Base-by-base conservation (phyloP, 2,329 filamentous ascomycete species). In the Penicillium fuscoglaucum region DNA sequence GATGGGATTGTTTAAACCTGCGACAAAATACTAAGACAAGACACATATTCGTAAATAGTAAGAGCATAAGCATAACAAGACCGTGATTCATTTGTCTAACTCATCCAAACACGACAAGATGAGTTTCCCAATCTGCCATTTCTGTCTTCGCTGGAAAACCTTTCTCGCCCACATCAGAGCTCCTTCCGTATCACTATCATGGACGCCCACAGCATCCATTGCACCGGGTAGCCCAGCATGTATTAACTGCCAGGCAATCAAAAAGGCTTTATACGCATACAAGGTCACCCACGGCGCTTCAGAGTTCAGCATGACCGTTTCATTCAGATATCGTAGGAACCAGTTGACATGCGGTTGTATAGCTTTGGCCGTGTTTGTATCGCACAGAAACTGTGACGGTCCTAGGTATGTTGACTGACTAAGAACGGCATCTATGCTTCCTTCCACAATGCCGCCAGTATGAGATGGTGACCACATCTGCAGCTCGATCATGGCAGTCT, bases 391-490 rank as follows among this genome's bases (percentile, higher is more conserved):
- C 31, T 73, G 69, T 39, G 64, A 67, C 1, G 72, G 68, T 0
- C 71, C 69, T 17, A 75, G 59, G 35, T 69, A 66, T 2, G 72
- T 71, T 10, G 69, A 68, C 31, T 74, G 72, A 9, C 62, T 67
- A 29, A 78, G 52, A 19, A 75, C 65, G 0, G 68, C 68, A 39
- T 78, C 74, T 48, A 79, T 69, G 29, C 69, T 76, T 12, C 68
- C 69, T 10, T 67, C 72, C 0, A 79, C 72, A 17, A 78, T 74
- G 0, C 76, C 76, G 3, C 70, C 68, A 0, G 75, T 78, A 54
- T 79, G 76, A 2, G 73, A 69, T 2, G 74, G 73, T 0, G 76
- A 78, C 76, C 76, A 78, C 40, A 78, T 68, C 49, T 76, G 75
- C 6, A 78, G 63, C 52, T 78, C 76, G 21, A 79, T 70, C 76